These are phyloP conservation scores for Vanrija pseudolonga DNA, from an alignment of 1,284 basidiomycete genomes.

Conservation along the genomic window DNA sequence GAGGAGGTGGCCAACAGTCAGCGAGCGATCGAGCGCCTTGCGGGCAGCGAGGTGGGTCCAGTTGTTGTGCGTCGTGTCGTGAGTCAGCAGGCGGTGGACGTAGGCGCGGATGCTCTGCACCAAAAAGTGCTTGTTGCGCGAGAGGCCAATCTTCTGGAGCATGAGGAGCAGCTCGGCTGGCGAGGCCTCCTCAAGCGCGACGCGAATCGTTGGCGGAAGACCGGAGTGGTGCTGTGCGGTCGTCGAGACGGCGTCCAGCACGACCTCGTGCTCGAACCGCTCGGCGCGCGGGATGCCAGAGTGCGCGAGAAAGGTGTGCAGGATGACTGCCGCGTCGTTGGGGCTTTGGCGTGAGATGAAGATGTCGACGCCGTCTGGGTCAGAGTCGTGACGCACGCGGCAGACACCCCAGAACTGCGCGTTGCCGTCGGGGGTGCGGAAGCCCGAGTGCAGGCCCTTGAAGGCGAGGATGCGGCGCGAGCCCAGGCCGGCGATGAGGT, in stretches of 20 bases:
- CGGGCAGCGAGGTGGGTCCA: constrained; percentile 5
- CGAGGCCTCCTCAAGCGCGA: constrained; percentile 3
- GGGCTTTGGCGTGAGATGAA: constrained; percentile 7
- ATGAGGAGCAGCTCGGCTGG: constrained; percentile 1
- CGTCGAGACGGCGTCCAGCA: constrained; percentile 3
- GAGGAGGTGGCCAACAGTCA: constrained; percentile 3
- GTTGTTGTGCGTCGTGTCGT: neutral
- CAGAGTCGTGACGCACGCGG: neutral
- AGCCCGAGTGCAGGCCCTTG: constrained; percentile 12
- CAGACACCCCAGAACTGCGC: constrained; percentile 10
- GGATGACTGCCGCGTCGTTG: constrained; percentile 7
- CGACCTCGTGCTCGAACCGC: constrained; percentile 5
- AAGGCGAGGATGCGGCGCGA: constrained; percentile 1
- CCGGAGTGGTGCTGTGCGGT: neutral
- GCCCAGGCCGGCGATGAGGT: constrained; percentile 3
- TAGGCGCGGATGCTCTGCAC: neutral
- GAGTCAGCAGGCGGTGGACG: neutral
- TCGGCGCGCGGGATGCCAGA: neutral
- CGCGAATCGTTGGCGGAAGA: constrained; percentile 1
- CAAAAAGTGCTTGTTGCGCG: neutral
- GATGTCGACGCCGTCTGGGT: constrained; percentile 1
- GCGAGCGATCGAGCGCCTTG: constrained; percentile 2
- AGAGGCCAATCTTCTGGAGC: constrained; percentile 1
- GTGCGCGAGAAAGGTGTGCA: constrained; percentile 12
- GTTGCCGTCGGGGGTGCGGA: constrained; percentile 3